A percentile compares a stretch with the other conserved stretches of the same genome.
Conservation (phyloP, 192 early-diverging fungal species). For the Rhizophagus clarus region DNA sequence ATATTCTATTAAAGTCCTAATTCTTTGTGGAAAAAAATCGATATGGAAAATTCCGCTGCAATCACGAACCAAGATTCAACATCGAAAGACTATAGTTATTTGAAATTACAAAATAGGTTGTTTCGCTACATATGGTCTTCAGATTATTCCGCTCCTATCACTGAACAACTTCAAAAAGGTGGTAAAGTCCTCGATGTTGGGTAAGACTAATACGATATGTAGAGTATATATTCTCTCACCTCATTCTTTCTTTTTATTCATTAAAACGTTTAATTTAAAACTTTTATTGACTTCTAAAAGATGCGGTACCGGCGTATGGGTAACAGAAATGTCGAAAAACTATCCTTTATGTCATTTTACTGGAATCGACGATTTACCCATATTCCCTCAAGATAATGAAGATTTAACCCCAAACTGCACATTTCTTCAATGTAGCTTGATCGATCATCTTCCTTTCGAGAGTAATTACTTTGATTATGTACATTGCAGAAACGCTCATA, state of each 20-base stretch:
- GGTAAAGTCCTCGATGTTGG: conserved; percentile 10
- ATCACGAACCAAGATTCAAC: too few species aligned
- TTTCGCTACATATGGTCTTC: neutral
- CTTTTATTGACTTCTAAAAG: neutral
- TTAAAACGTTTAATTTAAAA: too few species aligned
- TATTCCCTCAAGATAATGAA: neutral
- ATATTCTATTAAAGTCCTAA: too few species aligned
- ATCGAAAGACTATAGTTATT: neutral
- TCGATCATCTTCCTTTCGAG: neutral
- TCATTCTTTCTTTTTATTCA: too few species aligned
- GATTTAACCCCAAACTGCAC: neutral
- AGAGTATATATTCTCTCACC: too few species aligned
- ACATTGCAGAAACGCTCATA: neutral
- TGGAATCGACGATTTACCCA: neutral
- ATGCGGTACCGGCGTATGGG: neutral
- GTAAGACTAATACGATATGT: neutral
- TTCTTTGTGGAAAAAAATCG: too few species aligned
- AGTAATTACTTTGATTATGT: neutral
- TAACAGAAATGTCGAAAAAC: neutral
- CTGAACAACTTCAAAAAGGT: neutral
- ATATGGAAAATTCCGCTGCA: too few species aligned
- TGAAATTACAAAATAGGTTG: neutral
- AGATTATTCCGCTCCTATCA: neutral
- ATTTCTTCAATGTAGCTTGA: neutral
- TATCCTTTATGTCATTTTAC: neutral